These are phyloP conservation scores for Cryphonectria naterciae DNA, from an alignment of 2,329 filamentous ascomycete genomes.

Conservation along the genomic window DNA sequence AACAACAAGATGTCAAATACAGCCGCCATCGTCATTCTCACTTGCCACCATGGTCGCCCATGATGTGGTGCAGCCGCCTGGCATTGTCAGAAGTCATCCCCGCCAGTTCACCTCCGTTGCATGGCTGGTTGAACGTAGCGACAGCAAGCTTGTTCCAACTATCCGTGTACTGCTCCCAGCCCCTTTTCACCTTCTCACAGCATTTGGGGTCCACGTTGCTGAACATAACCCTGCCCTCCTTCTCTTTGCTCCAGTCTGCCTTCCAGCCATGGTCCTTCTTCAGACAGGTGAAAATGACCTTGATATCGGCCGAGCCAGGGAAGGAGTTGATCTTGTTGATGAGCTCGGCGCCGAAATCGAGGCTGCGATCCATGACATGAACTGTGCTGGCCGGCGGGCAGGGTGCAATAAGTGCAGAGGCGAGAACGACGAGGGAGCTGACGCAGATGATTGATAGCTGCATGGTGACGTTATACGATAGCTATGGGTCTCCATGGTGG, in stretches of 20 bases:
- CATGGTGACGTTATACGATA: not conserved
- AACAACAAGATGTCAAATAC: not conserved
- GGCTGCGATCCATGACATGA: no score
- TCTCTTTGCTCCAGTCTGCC: constrained; percentile 6
- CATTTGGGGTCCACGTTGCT: not conserved
- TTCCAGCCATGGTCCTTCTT: not conserved
- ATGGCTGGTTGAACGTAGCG: not conserved
- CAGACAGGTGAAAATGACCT: not conserved
- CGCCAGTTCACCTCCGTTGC: not conserved
- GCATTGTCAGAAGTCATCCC: not conserved
- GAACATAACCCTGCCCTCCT: not conserved
- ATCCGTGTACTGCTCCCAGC: not conserved
- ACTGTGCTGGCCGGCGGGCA: not conserved
- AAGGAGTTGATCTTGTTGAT: not conserved
- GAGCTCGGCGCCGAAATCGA: not conserved
- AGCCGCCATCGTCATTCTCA: no score
- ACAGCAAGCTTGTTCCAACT: not conserved
- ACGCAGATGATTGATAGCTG: not conserved
- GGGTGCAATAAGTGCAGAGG: not conserved
- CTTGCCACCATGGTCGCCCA: not conserved
- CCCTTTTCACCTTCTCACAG: not conserved
- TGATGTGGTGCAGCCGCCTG: not conserved
- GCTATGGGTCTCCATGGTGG: not conserved
- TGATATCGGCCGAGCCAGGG: not conserved
- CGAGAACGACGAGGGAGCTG: not conserved